Conservation (phyloP, 2,329 filamentous ascomycete genomes). For the Alternaria angustiovoidea region DNA sequence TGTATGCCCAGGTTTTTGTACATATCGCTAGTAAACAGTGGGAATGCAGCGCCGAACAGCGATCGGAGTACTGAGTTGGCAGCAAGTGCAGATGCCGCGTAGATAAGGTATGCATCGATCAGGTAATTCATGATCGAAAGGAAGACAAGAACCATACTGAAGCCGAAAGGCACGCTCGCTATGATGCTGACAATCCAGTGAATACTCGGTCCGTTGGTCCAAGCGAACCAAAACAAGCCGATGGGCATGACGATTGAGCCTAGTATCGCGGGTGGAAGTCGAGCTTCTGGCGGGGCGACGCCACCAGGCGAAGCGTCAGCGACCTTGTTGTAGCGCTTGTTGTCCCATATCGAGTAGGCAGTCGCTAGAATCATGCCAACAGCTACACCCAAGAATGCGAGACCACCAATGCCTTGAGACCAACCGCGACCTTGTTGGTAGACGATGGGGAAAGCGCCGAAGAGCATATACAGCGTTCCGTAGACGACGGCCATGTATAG, state of each 20-base stretch:
- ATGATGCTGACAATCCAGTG: constrained; percentile 63
- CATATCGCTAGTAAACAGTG: not conserved
- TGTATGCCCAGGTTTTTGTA: not conserved
- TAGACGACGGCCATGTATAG: not conserved
- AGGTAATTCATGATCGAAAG: constrained; percentile 69
- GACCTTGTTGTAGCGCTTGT: not conserved
- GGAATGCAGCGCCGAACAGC: not conserved
- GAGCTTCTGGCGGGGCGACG: constrained; percentile 50
- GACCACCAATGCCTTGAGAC: constrained; percentile 49
- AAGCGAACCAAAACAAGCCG: constrained; percentile 63
- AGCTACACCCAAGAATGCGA: constrained; percentile 37
- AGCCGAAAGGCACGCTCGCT: constrained; percentile 59
- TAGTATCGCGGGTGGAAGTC: constrained; percentile 60
- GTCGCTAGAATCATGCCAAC: not conserved
- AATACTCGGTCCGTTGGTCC: constrained; percentile 58
- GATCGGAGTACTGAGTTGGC: not conserved
- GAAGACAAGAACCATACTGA: constrained; percentile 46
- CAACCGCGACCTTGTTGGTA: constrained; percentile 29
- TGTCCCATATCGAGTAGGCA: not conserved
- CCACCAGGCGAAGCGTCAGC: constrained; percentile 53
- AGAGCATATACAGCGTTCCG: not conserved
- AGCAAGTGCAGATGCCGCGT: constrained; percentile 3
- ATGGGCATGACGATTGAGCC: constrained; percentile 59
- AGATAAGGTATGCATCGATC: constrained; percentile 68
- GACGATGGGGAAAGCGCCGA: not conserved